Percentiles rank a stretch among this genome's conserved stretches.
Conservation (phyloP, 2,329 filamentous ascomycete species). For the Ophiostoma sp. region DNA sequence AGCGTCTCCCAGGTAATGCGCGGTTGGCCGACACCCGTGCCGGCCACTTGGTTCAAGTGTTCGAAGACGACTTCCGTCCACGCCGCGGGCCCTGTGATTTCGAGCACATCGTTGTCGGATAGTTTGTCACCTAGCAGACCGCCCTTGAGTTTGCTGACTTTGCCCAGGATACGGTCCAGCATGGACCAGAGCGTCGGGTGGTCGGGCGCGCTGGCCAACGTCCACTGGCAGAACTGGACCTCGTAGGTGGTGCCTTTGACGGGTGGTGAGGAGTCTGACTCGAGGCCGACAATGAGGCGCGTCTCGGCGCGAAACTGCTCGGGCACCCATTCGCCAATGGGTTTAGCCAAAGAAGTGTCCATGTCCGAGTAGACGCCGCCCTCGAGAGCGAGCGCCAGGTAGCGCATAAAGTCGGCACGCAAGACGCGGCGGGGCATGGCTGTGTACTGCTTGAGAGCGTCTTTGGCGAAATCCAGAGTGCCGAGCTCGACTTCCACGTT, state of each 20-base stretch:
- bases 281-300: constrained; percentile 38
- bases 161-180: constrained; percentile 33
- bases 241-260: constrained; percentile 35
- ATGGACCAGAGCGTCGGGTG: constrained; percentile 38
- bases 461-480: constrained; percentile 20
- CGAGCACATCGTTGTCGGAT: constrained; percentile 35
- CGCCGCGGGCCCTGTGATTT: constrained; percentile 36
- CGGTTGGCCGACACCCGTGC: constrained; percentile 24
- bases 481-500: background rate
- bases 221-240: constrained; percentile 42
- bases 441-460: constrained; percentile 28
- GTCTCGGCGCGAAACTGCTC: constrained; percentile 27
- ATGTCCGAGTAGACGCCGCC: constrained; percentile 58
- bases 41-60: constrained; percentile 32
- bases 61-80: constrained; percentile 38
- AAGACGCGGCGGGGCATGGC: constrained; percentile 30
- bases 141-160: background rate
- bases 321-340: constrained; percentile 43
- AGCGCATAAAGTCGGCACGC: constrained; percentile 36
- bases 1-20: constrained; percentile 29
- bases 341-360: constrained; percentile 53
- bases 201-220: constrained; percentile 37
- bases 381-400: constrained; percentile 35
- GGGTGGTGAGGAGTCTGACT: constrained; percentile 36
- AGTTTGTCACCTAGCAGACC: constrained; percentile 20